Evolutionary conservation across 305 asterid species (phyloP), one percentile per base, ranked within the genome.

Genomic region (Stenogyne calaminthoides): DNA sequence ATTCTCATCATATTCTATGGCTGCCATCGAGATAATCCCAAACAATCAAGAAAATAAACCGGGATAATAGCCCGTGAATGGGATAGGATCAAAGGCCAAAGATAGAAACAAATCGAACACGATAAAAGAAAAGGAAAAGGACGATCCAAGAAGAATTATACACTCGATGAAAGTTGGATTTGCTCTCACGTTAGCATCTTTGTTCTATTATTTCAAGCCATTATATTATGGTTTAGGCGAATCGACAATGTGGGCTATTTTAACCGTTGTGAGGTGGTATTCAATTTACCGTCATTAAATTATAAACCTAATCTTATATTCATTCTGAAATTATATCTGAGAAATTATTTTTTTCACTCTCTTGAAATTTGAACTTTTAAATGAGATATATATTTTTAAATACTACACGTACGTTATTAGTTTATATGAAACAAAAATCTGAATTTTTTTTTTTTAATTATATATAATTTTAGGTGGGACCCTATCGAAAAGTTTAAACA

Each of bases 231-330:
- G 95, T 2, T 86, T 89, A 59, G 95, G 91, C 9, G 85, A 84
- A 46, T 79, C 97, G 0, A 95, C 89, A 65, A 83, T 89, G 77
- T 91, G 96, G 95, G 96, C 95, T 1, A 69, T 91, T 42, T 55
- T 91, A 9, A 89, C 97, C 0, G 97, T 91, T 1, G 91, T 91
- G n/a, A n/a, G 1, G 92, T 86, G 9, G 96, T 89, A 4, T 88
- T 89, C 34, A 91, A 78, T 91, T 76, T 60, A 77, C 96, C 0
- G 93, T 84, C 10, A 96, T 96, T 85, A 61, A 77, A 75, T 79
- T 5, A 36, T 18, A 34, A 19, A 69, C 54, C 36, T 37, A 15
- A 61, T 18, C 27, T 5, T 44, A 44, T 44, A 5, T 40, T 40
- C n/a, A n/a, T n/a, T n/a, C n/a, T n/a, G n/a, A n/a, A n/a, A n/a